Conservation (phyloP, 371 early-diverging fungal species). For the Phascolomyces articulosus region DNA sequence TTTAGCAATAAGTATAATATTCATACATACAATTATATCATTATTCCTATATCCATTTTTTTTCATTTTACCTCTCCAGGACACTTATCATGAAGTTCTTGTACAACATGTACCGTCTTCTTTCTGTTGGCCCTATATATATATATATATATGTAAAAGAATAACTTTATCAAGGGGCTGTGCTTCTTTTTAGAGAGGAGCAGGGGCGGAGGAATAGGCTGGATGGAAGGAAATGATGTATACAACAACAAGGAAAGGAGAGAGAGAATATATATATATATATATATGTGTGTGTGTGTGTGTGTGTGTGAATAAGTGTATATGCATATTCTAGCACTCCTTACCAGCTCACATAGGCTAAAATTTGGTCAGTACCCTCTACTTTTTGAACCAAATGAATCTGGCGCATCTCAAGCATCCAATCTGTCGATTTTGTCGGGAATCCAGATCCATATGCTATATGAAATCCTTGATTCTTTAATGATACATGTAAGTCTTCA, state of each 20-base stretch:
- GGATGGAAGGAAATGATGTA: no score
- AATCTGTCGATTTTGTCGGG: not conserved
- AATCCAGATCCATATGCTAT: conserved; percentile 3
- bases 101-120: conserved; percentile 32
- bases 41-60: no score
- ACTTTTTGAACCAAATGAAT: conserved; percentile 21
- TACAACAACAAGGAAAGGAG: not conserved
- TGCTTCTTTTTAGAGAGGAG: no score
- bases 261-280: no score
- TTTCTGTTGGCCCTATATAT: conserved; percentile 5
- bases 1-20: not conserved
- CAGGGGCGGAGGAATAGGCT: no score
- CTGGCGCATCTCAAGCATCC: conserved; percentile 7
- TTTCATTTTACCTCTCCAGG: conserved; percentile 22
- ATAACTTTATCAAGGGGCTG: no score
- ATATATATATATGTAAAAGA: not conserved
- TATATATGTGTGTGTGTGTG: no score
- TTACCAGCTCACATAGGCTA: conserved; percentile 38
- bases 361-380: conserved; percentile 7
- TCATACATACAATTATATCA: no score
- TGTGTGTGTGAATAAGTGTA: not conserved
- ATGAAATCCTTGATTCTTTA: conserved; percentile 10
- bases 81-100: conserved; percentile 29
- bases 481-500: not conserved
- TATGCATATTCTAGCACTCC: no score